Evolutionary conservation across 495 filamentous ascomycete species (phyloP).

Genomic region (Penicillium bovifimosum): DNA sequence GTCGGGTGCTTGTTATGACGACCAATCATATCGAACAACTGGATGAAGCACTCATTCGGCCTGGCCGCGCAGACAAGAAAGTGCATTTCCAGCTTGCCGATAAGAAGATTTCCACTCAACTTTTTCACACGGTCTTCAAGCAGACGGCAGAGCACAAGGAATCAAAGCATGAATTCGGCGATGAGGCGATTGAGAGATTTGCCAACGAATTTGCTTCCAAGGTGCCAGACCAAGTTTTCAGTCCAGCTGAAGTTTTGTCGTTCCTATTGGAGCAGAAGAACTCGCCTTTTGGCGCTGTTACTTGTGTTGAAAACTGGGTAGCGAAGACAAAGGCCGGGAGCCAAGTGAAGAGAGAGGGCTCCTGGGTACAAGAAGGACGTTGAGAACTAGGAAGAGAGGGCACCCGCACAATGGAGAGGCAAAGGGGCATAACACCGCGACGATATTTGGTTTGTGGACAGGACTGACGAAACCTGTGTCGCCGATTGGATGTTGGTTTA

Average conservation of each 20-base stretch:
- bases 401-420: too few relatives aligned
- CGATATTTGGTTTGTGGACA: too few relatives aligned
- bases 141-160: slow-evolving; percentile 3
- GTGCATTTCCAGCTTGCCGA: slow-evolving; percentile 14
- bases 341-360: slow-evolving; percentile 1
- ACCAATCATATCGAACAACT: slow-evolving; percentile 63
- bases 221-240: slow-evolving; percentile 17
- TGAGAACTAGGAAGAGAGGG: neutral
- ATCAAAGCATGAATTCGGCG: slow-evolving; percentile 3
- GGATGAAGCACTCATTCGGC: slow-evolving; percentile 61
- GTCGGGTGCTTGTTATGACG: slow-evolving; percentile 65
- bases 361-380: neutral
- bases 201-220: slow-evolving; percentile 10
- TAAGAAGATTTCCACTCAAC: slow-evolving; percentile 11
- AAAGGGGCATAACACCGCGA: too few relatives aligned
- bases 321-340: slow-evolving; percentile 7
- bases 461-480: too few relatives aligned
- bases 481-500: too few relatives aligned
- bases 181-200: slow-evolving; percentile 6
- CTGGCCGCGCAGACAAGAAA: slow-evolving; percentile 54
- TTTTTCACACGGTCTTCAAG: slow-evolving; percentile 12
- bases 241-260: slow-evolving; percentile 15
- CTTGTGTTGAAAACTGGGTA: slow-evolving; percentile 10
- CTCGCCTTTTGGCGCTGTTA: slow-evolving; percentile 12
- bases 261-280: slow-evolving; percentile 15